Percentiles rank a stretch among this genome's conserved stretches.
These are phyloP conservation scores for Wallacemonas sp. DNA, from an alignment of 208 protist genomes.

Conservation along the genomic window DNA sequence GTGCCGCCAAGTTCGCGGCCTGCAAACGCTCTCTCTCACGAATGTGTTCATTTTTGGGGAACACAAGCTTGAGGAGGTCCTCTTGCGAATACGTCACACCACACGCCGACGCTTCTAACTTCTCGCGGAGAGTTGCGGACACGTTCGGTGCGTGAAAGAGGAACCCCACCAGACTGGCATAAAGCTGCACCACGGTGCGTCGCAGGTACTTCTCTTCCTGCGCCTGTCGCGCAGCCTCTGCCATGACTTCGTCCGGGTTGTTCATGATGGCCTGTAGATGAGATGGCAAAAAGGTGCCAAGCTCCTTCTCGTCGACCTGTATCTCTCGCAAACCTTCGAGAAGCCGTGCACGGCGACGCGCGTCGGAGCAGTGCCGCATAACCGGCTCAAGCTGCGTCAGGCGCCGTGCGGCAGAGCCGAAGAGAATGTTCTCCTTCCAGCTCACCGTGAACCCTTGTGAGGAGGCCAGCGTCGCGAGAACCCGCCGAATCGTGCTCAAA, in stretches of 20 bases:
- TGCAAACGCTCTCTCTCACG: slow-evolving; percentile 31
- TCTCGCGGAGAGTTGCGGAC: slow-evolving; percentile 27
- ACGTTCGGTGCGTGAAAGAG: slow-evolving; percentile 42
- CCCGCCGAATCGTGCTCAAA: slow-evolving; percentile 39
- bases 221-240: slow-evolving; percentile 31
- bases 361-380: slow-evolving; percentile 41
- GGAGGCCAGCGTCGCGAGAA: slow-evolving; percentile 24
- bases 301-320: slow-evolving; percentile 47
- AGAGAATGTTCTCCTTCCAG: slow-evolving; percentile 45
- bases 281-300: slow-evolving; percentile 39
- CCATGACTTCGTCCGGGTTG: slow-evolving; percentile 39
- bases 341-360: slow-evolving; percentile 28
- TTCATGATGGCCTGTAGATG: slow-evolving; percentile 44
- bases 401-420: slow-evolving; percentile 32
- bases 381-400: slow-evolving; percentile 49
- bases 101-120: slow-evolving; percentile 39
- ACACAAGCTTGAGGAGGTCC: slow-evolving; percentile 40
- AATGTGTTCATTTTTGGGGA: slow-evolving; percentile 44
- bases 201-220: slow-evolving; percentile 50
- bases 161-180: slow-evolving; percentile 56
- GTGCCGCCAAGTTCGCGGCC: not conserved
- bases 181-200: slow-evolving; percentile 42
- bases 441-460: slow-evolving; percentile 27
- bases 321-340: slow-evolving; percentile 71
- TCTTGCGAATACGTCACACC: slow-evolving; percentile 21